Evolutionary conservation across 176 grass and related monocot genomes (phyloP), one percentile per base, ranked within the genome.

Genomic region (Chrysopogon serrulatus): DNA sequence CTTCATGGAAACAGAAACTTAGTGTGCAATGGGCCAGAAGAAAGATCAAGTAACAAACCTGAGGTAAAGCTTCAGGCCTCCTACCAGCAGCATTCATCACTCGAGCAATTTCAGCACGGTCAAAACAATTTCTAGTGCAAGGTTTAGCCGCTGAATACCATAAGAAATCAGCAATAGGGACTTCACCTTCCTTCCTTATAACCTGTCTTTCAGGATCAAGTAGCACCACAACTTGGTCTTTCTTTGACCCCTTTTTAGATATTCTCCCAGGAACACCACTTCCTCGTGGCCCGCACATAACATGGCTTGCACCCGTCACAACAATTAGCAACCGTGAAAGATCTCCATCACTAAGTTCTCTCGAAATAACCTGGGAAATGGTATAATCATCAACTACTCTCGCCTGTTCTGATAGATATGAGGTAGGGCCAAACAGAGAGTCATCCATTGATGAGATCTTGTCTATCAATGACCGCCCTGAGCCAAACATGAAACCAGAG

Each of bases 61-160:
- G 93, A 78, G 93, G 96, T 88, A 98, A 85, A 84, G 87, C 93
- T 90, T 98, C 91, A 11, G 87, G 82, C 73, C 89, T 95, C 85
- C 73, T 87, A 79, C 93, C 91, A 89, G 96, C 96, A 91, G 91
- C 96, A 93, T 95, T 95, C 96, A 98, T 95, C 79, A 98, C 91
- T 76, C 89, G 87, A 77, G 96, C 91, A 87, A 98, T 95, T 89
- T 98, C 96, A 6, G 89, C 96, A 78, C 93, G 92, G 80, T 98
- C 96, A 83, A 95, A 98, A 81, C 96, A 98, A 84, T 98, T 98
- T 93, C 93, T 91, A 60, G 65, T 98, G 90, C 96, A 98, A 86
- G 83, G 82, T 80, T 98, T 98, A 37, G 93, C 89, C 34, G 91
- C 93, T 47, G 96, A 95, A 77, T 98, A 98, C 96, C 96, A 98